Base-by-base conservation (phyloP, 495 filamentous ascomycete species). In the Aspergillus coremiiformis region DNA sequence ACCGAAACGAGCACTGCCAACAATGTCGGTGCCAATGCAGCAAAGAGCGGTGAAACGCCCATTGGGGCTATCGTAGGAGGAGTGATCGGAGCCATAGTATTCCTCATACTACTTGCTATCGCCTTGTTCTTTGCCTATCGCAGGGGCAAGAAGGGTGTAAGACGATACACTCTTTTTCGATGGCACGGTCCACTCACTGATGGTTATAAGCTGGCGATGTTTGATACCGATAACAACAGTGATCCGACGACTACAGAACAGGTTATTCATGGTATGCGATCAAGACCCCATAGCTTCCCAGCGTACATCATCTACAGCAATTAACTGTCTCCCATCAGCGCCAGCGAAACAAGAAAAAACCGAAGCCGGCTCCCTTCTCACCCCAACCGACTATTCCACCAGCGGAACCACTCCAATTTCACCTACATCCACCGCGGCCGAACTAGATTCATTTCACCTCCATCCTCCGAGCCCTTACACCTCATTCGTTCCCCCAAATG, bases 61-160 rank as follows among this genome's bases (percentile, higher is more conserved):
- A 66, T 72, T 41, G 70, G 69, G 22, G 69, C 59, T 1, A 55
- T 59, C 6, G 41, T 68, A 0, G 69, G 62, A 26, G 63, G 61
- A 0, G 24, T 65, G 0, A 35, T 50, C 22, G 65, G 39, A 0
- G 24, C 64, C 0, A 35, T 50, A 19, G 63, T 35, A 5, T 14
- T 60, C 6, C 24, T 63, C 8, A n/a, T 66, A 1, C n/a, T 70
- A 5, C 19, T 60, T 3, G 42, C 39, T 9, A 12, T 67, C 3
- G 15, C 65, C 2, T 20, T 62, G 0, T 65, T 57, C 35, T 54
- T 62, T 21, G 54, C 56, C 44, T 57, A 56, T 35, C 60, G 65
- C 8, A 44, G 26, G 39, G 58, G 61, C 37, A 67, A 57, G 42
- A 59, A 44, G 32, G 56, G 41, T 39, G 29, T 41, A 23, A 51